Conservation (phyloP, 257 asterid species). For the Osmanthus fragrans region DNA sequence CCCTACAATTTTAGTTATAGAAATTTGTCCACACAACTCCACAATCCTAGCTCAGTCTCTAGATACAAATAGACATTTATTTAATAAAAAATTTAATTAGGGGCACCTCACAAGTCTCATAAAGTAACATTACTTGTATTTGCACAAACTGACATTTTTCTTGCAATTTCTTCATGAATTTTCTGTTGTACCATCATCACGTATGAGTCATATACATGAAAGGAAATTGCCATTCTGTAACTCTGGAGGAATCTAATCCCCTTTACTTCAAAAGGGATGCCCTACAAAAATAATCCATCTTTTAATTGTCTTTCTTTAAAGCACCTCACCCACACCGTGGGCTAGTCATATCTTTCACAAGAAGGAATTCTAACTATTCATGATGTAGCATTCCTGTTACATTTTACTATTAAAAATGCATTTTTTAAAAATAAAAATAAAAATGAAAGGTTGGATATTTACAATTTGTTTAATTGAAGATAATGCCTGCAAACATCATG, state of each 20-base stretch:
- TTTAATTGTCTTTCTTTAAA: constrained; percentile 16
- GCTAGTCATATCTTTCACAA: neutral
- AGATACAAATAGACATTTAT: neutral
- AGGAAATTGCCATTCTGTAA: constrained; percentile 26
- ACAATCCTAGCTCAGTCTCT: too few species aligned
- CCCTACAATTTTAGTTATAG: too few species aligned
- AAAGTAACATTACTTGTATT: neutral
- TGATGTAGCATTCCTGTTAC: neutral
- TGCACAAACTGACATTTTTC: neutral
- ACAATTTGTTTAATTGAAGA: neutral
- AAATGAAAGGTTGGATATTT: neutral
- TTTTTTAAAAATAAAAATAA: neutral
- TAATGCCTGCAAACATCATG: neutral
- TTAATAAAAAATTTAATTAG: constrained; percentile 10
- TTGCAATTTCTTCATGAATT: neutral
- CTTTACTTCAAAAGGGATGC: constrained; percentile 2
- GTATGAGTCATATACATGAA: constrained; percentile 38
- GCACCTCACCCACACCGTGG: neutral
- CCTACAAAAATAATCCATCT: constrained; percentile 20
- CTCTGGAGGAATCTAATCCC: constrained; percentile 21
- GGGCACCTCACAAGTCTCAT: constrained; percentile 6
- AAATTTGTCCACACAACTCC: too few species aligned
- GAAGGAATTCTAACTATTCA: neutral
- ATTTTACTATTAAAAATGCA: neutral
- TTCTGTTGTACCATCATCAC: neutral